phyloP scores from a whole-genome alignment of 805 yeast species.

The Wickerhamiella parazyma region DNA sequence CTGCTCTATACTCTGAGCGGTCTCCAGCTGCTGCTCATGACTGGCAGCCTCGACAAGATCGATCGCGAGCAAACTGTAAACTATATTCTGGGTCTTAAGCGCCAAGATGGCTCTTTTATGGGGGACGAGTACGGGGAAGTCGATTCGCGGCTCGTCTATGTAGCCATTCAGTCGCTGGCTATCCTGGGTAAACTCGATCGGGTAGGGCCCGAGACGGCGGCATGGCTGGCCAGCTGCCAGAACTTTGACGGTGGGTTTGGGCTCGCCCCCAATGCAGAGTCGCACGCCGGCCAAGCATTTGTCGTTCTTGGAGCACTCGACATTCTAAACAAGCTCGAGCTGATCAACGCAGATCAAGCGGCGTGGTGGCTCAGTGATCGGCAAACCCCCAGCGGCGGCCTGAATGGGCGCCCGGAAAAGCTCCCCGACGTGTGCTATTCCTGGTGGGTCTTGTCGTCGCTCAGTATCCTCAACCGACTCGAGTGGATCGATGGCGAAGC shows the following conservation, averaged over 20 bases:
- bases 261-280: slow-evolving; percentile 83
- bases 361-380: slow-evolving; percentile 88
- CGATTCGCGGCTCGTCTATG: slow-evolving; percentile 82
- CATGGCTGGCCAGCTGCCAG: slow-evolving; percentile 52
- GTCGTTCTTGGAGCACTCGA: slow-evolving; percentile 75
- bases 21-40: slow-evolving; percentile 60
- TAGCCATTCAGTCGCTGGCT: slow-evolving; percentile 60
- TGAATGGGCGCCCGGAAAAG: slow-evolving; percentile 93
- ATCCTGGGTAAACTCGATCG: slow-evolving; percentile 48
- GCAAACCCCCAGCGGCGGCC: slow-evolving; percentile 76
- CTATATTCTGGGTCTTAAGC: slow-evolving; percentile 33
- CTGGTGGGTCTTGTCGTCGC: slow-evolving; percentile 88
- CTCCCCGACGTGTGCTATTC: slow-evolving; percentile 95
- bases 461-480: slow-evolving; percentile 49
- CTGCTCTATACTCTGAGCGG: slow-evolving; percentile 75
- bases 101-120: slow-evolving; percentile 56
- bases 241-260: slow-evolving; percentile 98
- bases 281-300: slow-evolving; percentile 71
- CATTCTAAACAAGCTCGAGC: slow-evolving; percentile 45
- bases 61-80: slow-evolving; percentile 26
- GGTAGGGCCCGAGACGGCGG: slow-evolving; percentile 44
- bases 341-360: slow-evolving; percentile 29
- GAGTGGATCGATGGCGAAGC: slow-evolving; percentile 66
- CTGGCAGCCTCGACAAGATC: slow-evolving; percentile 39
- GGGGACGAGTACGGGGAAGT: slow-evolving; percentile 90